phyloP scores from a whole-genome alignment of 1,139 yeast species.

The Saccharomyces hybrid region DNA sequence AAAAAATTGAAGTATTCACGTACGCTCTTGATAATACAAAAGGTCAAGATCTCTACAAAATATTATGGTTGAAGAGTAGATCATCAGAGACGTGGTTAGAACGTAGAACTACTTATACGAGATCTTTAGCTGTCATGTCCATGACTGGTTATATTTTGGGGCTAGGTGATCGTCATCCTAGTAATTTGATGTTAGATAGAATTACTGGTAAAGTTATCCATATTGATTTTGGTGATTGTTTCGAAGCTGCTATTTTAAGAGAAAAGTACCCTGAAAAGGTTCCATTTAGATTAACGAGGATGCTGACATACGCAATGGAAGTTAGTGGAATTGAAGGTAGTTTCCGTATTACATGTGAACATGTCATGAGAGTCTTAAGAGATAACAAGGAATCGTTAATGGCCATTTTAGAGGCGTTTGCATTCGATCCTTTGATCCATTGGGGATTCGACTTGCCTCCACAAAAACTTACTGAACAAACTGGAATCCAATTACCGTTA shows the following conservation, averaged over 20 bases:
- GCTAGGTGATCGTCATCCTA: constrained; percentile 95
- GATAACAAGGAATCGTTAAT: constrained; percentile 91
- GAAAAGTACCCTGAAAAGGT: constrained; percentile 98
- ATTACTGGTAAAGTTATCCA: constrained; percentile 92
- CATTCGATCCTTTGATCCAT: constrained; percentile 94
- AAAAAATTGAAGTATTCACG: constrained; percentile 93
- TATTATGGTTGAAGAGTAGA: constrained; percentile 89
- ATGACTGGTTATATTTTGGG: constrained; percentile 97
- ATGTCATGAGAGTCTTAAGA: constrained; percentile 89
- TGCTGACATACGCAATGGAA: constrained; percentile 98
- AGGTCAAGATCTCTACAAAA: constrained; percentile 93
- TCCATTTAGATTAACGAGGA: constrained; percentile 94
- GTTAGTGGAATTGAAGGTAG: constrained; percentile 98
- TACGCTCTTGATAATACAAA: constrained; percentile 92
- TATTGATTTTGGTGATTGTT: constrained; percentile 98
- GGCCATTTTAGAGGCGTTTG: constrained; percentile 98
- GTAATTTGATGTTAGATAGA: constrained; percentile 90
- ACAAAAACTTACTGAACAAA: constrained; percentile 64
- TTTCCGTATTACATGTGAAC: constrained; percentile 91
- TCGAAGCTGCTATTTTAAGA: constrained; percentile 92
- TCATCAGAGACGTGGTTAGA: constrained; percentile 98
- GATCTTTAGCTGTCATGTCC: constrained; percentile 96
- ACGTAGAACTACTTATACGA: constrained; percentile 88
- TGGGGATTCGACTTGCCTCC: constrained; percentile 97
- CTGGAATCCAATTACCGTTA: constrained; percentile 63